Conservation (phyloP, 2,329 filamentous ascomycete genomes). For the Apiospora sp. region DNA sequence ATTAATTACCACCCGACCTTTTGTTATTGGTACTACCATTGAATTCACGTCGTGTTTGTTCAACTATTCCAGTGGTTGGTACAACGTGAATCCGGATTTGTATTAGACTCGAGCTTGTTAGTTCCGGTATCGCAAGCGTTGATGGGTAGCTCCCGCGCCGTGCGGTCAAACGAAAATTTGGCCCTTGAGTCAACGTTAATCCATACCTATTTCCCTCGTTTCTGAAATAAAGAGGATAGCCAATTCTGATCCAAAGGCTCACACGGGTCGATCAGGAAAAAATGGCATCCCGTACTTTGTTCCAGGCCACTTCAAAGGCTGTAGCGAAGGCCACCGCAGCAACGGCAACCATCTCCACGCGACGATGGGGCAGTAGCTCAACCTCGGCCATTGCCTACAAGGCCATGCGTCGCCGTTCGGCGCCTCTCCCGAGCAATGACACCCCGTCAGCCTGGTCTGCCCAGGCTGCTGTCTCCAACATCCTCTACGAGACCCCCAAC, state of each 20-base stretch:
- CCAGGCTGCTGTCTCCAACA: constrained; percentile 94
- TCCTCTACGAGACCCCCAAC: constrained; percentile 96
- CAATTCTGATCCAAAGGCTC: constrained; percentile 38
- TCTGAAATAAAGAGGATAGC: constrained; percentile 24
- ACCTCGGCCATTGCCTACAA: constrained; percentile 98
- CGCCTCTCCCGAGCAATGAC: constrained; percentile 81
- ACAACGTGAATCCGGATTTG: constrained; percentile 16
- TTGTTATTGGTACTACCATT: not conserved
- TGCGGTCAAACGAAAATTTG: constrained; percentile 25
- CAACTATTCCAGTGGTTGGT: not conserved
- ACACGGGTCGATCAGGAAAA: constrained; percentile 37
- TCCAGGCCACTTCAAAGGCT: constrained; percentile 37
- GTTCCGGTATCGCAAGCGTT: constrained; percentile 21
- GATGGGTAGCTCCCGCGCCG: constrained; percentile 12
- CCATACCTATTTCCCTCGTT: constrained; percentile 29
- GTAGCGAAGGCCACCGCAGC: constrained; percentile 32
- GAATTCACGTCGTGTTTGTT: not conserved
- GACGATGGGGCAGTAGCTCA: constrained; percentile 67
- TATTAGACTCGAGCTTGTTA: constrained; percentile 20
- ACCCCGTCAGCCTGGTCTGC: constrained; percentile 84
- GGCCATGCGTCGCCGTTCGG: constrained; percentile 88
- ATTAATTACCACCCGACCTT: not conserved
- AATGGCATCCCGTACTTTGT: constrained; percentile 42
- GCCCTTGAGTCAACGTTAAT: constrained; percentile 35
- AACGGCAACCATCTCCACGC: constrained; percentile 31